Percentiles rank a stretch among this genome's conserved stretches.
These are phyloP conservation scores for Melastoma malabathricum DNA, from an alignment of 345 rosid species.

Conservation along the genomic window DNA sequence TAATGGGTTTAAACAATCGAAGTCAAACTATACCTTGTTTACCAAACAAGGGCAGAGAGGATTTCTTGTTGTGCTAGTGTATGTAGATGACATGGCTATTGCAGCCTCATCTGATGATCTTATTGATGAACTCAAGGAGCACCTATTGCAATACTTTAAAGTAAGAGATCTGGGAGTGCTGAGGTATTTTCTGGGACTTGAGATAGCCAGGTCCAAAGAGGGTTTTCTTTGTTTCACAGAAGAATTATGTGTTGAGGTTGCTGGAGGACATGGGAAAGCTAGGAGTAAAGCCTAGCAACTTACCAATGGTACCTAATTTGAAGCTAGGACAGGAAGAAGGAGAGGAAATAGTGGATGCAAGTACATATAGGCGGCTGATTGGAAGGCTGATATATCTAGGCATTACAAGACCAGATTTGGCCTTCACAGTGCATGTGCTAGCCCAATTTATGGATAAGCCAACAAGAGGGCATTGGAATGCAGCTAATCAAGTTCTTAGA, in stretches of 20 bases:
- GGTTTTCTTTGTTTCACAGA: background rate
- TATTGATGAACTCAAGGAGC: background rate
- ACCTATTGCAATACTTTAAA: background rate
- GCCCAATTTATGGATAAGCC: conserved; percentile 4
- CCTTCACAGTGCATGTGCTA: background rate
- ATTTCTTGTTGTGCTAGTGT: background rate
- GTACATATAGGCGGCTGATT: background rate
- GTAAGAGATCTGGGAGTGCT: background rate
- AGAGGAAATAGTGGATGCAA: background rate
- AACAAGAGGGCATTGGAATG: background rate
- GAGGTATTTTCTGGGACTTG: background rate
- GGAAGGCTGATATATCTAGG: background rate
- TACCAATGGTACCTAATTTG: background rate
- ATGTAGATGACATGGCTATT: too few relatives aligned
- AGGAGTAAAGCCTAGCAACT: too few relatives aligned
- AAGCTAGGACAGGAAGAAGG: background rate
- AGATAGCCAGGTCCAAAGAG: background rate
- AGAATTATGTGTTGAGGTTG: background rate
- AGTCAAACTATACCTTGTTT: too few relatives aligned
- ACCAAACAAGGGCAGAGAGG: too few relatives aligned
- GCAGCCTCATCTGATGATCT: too few relatives aligned
- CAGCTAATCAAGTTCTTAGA: background rate
- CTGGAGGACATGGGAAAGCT: too few relatives aligned
- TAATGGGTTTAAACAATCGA: too few relatives aligned
- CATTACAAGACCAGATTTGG: too few relatives aligned